Base-by-base conservation (phyloP, 768 basidiomycete species). In the Leucocoprinus leucothites region DNA sequence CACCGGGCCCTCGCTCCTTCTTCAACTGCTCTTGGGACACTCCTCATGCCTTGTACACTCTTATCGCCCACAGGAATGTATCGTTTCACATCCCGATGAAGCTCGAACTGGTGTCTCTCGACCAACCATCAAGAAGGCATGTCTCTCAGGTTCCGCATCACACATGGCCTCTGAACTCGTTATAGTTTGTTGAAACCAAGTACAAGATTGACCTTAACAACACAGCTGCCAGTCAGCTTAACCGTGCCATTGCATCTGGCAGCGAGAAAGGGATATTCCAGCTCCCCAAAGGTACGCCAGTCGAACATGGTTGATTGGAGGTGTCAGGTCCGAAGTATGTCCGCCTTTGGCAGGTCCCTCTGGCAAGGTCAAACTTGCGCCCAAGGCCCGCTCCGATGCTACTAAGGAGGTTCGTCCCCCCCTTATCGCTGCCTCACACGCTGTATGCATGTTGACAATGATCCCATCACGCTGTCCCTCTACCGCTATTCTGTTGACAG, bases 201-300 rank as follows among this genome's bases (percentile, higher is more conserved):
- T 96, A 93, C 76, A 84, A 84, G 65, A 76, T 96, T 61, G 82
- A 85, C 64, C 79, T 91, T 62, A 86, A 84, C 61, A 80, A 85
- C 59, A 74, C 89, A 9, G 83, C 90, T 67, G 79, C 79, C 61
- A 84, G 78, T 58, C 86, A 91, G 73, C 82, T 97, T 68, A 87
- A 85, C 67, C 84, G 82, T 57, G 93, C 94, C 59, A 94, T 97
- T 71, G 75, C 75, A 5, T 66, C 71, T 21, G 79, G 78, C 36
- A 74, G 68, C 60, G 78, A 78, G 65, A 76, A 75, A 58, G 77
- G 77, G 19, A 73, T 71, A 50, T 79, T 81, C 59, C 62, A 71
- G 36, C 71, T 81, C n/a, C 79, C 79, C 48, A 81, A 80, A 68
- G 79, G 79, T 75, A 48, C 16, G 68, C 49, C 22, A 25, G 40